phyloP scores from a whole-genome alignment of 176 grass and related monocot species.

The Oryza meridionalis region DNA sequence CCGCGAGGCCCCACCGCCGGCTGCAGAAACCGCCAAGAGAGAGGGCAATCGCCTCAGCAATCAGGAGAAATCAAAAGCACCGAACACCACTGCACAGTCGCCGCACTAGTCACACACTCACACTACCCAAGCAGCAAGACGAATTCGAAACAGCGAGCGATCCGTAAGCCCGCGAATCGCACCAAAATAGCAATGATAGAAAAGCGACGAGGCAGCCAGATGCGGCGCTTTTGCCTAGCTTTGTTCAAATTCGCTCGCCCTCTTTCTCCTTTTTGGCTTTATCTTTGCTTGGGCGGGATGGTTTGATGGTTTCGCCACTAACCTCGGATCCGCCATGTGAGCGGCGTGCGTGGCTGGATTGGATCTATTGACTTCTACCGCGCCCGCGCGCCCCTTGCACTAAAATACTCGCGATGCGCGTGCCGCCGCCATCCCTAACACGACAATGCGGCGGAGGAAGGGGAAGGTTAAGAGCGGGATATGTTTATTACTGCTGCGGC shows the following conservation, averaged over 20 bases:
- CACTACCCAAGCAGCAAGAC: not conserved
- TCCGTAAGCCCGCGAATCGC: conserved; percentile 22
- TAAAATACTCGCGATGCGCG: conserved; percentile 39
- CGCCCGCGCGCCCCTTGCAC: not conserved
- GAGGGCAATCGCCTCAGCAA: conserved; percentile 20
- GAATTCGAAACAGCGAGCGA: conserved; percentile 6
- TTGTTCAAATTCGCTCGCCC: conserved; percentile 33
- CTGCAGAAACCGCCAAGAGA: conserved; percentile 43
- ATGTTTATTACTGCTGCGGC: conserved; percentile 29
- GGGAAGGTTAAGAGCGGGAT: not conserved
- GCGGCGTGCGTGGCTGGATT: conserved; percentile 9
- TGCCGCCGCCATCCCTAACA: not conserved
- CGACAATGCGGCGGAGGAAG: conserved; percentile 19
- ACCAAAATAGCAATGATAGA: conserved; percentile 49
- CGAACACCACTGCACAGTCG: conserved; percentile 38
- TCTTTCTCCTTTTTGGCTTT: conserved; percentile 27
- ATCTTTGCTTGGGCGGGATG: conserved; percentile 33
- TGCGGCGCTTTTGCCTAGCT: conserved; percentile 4
- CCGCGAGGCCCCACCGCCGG: conserved; percentile 41
- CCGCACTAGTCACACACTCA: not conserved
- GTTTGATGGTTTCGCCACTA: not conserved
- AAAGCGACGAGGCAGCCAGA: conserved; percentile 37
- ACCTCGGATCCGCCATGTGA: conserved; percentile 42
- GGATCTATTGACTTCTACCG: conserved; percentile 54
- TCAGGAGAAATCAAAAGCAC: not conserved